Conservation (phyloP, 495 filamentous ascomycete genomes). For the Articulospora tetracladia region DNA sequence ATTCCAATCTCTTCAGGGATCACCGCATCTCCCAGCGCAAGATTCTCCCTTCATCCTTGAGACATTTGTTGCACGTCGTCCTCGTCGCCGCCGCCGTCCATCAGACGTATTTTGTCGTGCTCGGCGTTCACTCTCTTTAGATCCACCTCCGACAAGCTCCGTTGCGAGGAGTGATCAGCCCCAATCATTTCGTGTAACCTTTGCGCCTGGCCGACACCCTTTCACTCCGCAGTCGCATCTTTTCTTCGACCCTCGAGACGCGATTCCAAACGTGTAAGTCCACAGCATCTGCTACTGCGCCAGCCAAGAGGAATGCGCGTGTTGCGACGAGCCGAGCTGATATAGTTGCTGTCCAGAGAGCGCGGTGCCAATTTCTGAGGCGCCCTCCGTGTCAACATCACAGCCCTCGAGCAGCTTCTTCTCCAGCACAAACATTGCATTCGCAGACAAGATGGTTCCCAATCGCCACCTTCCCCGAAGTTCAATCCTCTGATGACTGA, state of each 20-base stretch:
- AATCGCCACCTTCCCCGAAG: constrained; percentile 62
- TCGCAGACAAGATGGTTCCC: constrained; percentile 43
- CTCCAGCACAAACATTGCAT: background rate
- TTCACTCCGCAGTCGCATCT: background rate
- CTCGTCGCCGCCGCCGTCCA: background rate
- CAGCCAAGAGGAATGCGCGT: background rate
- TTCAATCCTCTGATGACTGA: constrained; percentile 75
- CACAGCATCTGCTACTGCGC: background rate
- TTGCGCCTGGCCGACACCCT: background rate
- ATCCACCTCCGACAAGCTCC: background rate
- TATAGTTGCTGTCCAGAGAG: background rate
- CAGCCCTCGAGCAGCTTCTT: background rate
- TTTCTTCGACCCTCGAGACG: background rate
- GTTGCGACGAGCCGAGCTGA: background rate
- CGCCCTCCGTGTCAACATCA: background rate
- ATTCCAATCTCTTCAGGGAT: background rate
- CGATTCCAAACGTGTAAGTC: background rate
- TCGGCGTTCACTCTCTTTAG: background rate
- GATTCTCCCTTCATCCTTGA: background rate
- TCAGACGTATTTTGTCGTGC: background rate
- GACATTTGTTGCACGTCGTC: background rate
- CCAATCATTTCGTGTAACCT: background rate
- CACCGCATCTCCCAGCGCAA: background rate
- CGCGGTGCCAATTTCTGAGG: background rate
- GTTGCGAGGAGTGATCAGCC: background rate